Conservation (phyloP, 1,284 basidiomycete species). For the Ustilago curta region DNA sequence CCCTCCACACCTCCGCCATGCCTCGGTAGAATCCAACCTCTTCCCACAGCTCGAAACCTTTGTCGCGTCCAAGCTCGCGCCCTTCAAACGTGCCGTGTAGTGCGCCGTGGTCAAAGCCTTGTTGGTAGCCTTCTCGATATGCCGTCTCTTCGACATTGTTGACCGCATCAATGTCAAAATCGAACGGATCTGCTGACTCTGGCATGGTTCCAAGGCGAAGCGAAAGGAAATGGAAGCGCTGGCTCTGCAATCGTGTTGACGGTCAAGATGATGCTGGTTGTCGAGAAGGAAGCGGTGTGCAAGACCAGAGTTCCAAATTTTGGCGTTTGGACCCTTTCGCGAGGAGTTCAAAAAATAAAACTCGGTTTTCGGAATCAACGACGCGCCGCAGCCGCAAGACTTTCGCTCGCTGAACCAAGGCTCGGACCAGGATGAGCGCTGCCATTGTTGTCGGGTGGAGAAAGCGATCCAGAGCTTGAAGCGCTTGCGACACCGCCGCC, state of each 20-base stretch:
- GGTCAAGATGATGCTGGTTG: slow-evolving; percentile 32
- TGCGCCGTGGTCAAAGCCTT: slow-evolving; percentile 84
- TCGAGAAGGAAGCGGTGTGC: slow-evolving; percentile 28
- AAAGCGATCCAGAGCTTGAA: slow-evolving; percentile 17
- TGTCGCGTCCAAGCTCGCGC: slow-evolving; percentile 86
- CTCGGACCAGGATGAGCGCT: slow-evolving; percentile 18
- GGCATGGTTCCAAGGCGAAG: slow-evolving; percentile 20
- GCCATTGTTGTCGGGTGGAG: slow-evolving; percentile 9
- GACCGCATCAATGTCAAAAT: slow-evolving; percentile 54
- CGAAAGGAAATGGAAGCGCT: neutral
- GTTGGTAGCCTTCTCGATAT: slow-evolving; percentile 80
- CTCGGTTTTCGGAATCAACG: slow-evolving; percentile 26
- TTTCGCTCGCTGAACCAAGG: slow-evolving; percentile 46
- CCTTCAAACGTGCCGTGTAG: slow-evolving; percentile 93
- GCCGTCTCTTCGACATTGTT: slow-evolving; percentile 72
- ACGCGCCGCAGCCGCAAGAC: slow-evolving; percentile 25
- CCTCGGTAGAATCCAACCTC: slow-evolving; percentile 94
- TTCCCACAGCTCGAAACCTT: slow-evolving; percentile 96
- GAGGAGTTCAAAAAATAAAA: slow-evolving; percentile 5
- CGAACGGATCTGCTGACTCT: slow-evolving; percentile 13
- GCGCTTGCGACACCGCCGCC: slow-evolving; percentile 14
- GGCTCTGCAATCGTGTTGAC: neutral
- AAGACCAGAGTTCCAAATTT: slow-evolving; percentile 1
- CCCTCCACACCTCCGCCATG: slow-evolving; percentile 78
- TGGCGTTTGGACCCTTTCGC: slow-evolving; percentile 19